phyloP scores from a whole-genome alignment of 225 moss, liverwort and hornwort genomes.

The Lunularia cruciata region DNA sequence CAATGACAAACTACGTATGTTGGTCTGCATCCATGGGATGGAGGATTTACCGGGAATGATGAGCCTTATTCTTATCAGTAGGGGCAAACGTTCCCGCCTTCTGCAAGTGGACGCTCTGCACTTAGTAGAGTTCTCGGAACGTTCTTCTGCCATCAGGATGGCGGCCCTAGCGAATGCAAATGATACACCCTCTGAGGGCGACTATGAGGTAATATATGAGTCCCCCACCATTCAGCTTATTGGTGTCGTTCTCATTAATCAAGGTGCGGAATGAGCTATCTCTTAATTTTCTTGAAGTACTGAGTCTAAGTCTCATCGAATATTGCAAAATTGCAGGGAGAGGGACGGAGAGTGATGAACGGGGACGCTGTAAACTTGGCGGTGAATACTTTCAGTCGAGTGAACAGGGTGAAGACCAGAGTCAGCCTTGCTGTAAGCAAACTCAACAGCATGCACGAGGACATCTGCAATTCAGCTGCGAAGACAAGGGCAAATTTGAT shows the following conservation, averaged over 20 bases:
- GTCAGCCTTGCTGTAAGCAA: slow-evolving; percentile 45
- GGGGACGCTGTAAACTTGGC: slow-evolving; percentile 48
- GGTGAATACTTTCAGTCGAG: slow-evolving; percentile 50
- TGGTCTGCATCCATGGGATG: slow-evolving; percentile 58
- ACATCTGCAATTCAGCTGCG: slow-evolving; percentile 54
- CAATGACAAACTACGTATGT: slow-evolving; percentile 54
- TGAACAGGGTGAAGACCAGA: slow-evolving; percentile 43
- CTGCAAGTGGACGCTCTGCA: slow-evolving; percentile 56
- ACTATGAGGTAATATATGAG: slow-evolving; percentile 24
- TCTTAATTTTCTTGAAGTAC: not conserved
- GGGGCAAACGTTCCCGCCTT: slow-evolving; percentile 40
- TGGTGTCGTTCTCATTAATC: no score
- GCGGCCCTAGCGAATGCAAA: slow-evolving; percentile 31
- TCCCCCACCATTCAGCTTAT: no score
- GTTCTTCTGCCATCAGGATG: slow-evolving; percentile 54
- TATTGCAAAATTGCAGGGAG: slow-evolving; percentile 3
- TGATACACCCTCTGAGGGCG: slow-evolving; percentile 20
- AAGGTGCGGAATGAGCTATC: no score
- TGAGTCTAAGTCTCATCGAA: no score
- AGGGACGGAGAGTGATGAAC: slow-evolving; percentile 24
- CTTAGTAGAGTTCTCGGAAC: slow-evolving; percentile 59
- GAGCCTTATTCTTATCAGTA: slow-evolving; percentile 51
- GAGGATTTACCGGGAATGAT: slow-evolving; percentile 54
- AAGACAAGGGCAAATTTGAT: slow-evolving; percentile 54
- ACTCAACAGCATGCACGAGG: slow-evolving; percentile 55